These are phyloP conservation scores for Escallonia herrerae DNA, from an alignment of 129 eudicot species.

Conservation along the genomic window DNA sequence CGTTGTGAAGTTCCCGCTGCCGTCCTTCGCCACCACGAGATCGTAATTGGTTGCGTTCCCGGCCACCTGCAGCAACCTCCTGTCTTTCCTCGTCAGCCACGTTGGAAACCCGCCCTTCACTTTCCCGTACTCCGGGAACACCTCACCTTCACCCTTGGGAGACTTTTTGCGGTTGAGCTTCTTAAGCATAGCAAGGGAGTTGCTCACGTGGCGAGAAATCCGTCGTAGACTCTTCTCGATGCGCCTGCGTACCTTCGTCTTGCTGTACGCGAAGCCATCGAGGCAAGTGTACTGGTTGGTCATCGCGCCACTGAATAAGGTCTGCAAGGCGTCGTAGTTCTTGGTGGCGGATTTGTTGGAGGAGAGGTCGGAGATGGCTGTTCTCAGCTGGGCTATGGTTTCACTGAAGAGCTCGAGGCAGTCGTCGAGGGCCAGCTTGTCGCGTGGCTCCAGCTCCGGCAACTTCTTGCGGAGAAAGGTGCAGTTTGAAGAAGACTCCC, in stretches of 20 bases:
- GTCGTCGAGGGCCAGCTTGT: slow-evolving; percentile 60
- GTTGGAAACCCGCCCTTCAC: slow-evolving; percentile 38
- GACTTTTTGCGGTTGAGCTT: slow-evolving; percentile 26
- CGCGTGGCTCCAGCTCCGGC: slow-evolving; percentile 25
- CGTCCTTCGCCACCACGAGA: slow-evolving; percentile 79
- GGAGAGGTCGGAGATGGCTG: slow-evolving; percentile 41
- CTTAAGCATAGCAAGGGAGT: slow-evolving; percentile 59
- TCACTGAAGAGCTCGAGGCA: slow-evolving; percentile 53
- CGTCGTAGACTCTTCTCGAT: slow-evolving; percentile 40
- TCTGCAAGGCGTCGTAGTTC: slow-evolving; percentile 40
- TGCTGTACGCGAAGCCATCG: slow-evolving; percentile 61
- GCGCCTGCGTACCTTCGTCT: slow-evolving; percentile 29
- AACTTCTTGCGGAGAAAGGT: slow-evolving; percentile 42
- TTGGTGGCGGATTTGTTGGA: slow-evolving; percentile 14
- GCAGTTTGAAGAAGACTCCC: slow-evolving; percentile 45
- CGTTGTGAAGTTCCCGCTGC: slow-evolving; percentile 73
- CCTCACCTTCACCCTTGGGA: slow-evolving; percentile 1
- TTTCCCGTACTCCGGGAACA: slow-evolving; percentile 28
- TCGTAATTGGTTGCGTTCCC: slow-evolving; percentile 28
- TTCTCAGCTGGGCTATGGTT: slow-evolving; percentile 44
- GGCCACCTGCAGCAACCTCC: slow-evolving; percentile 43
- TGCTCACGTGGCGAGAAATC: slow-evolving; percentile 69
- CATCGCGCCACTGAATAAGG: slow-evolving; percentile 79
- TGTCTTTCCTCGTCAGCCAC: slow-evolving; percentile 53
- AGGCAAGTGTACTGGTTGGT: slow-evolving; percentile 87